Evolutionary conservation across 768 basidiomycete species (phyloP).

Genomic region (Hypholoma sublateritium): DNA sequence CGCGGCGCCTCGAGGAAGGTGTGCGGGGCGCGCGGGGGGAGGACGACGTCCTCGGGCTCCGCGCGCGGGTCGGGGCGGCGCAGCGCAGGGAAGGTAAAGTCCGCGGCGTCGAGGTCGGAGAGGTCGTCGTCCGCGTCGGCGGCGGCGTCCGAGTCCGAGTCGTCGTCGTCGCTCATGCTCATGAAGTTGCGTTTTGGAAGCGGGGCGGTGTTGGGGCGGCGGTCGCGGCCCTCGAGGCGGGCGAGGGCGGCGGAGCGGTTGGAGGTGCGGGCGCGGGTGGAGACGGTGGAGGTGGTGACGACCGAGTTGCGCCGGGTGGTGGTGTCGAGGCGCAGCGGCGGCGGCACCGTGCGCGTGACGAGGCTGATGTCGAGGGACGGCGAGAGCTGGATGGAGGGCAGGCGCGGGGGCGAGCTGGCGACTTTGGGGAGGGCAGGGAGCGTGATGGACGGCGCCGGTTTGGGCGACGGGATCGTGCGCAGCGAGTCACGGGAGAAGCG

Average conservation of each 20-base stretch:
- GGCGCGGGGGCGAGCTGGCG: constrained; percentile 24
- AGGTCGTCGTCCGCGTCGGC: constrained; percentile 54
- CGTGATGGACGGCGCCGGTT: constrained; percentile 55
- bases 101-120: constrained; percentile 32
- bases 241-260: constrained; percentile 65
- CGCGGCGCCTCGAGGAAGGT: constrained; percentile 16
- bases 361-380: constrained; percentile 24
- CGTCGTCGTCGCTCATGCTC: constrained; percentile 68
- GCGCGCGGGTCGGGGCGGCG: constrained; percentile 20
- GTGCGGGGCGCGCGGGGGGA: constrained; percentile 21
- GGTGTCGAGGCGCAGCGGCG: constrained; percentile 10
- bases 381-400: constrained; percentile 29
- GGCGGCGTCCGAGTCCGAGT: constrained; percentile 21
- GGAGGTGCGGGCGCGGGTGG: constrained; percentile 42
- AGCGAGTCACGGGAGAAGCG: constrained; percentile 38
- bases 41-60: constrained; percentile 39
- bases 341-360: constrained; percentile 15
- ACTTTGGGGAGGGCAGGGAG: constrained; percentile 38
- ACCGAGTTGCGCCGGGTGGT: constrained; percentile 15
- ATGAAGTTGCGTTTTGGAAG: constrained; percentile 49
- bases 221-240: constrained; percentile 56
- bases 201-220: constrained; percentile 29
- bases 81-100: constrained; percentile 26
- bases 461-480: constrained; percentile 55
- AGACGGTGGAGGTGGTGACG: constrained; percentile 21